These are phyloP conservation scores for Recurvomyces mirabilis DNA, from an alignment of 495 filamentous ascomycete species.

Conservation along the genomic window DNA sequence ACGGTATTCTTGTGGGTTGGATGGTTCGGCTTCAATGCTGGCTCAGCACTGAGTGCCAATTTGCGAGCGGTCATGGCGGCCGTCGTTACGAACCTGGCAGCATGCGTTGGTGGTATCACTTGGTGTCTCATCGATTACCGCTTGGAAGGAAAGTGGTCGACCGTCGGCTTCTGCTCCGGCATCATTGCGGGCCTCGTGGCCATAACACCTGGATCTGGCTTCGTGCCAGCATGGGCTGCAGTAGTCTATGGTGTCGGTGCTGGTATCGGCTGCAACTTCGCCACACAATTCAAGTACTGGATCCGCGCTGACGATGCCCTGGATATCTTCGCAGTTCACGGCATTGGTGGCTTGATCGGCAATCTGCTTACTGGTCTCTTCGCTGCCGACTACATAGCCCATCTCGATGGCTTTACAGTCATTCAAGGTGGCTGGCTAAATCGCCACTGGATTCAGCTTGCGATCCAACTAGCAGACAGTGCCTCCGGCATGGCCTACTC, in stretches of 20 bases:
- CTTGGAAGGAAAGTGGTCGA: conserved; percentile 90
- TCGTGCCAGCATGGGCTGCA: conserved; percentile 86
- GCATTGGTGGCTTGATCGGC: conserved; percentile 75
- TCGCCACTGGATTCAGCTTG: conserved; percentile 79
- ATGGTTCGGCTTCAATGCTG: conserved; percentile 98
- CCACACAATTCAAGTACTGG: conserved; percentile 90
- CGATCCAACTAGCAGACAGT: conserved; percentile 81
- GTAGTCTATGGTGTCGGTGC: conserved; percentile 80
- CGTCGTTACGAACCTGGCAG: conserved; percentile 61
- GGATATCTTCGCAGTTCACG: conserved; percentile 53
- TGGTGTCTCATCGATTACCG: conserved; percentile 95
- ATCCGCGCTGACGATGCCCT: conserved; percentile 67
- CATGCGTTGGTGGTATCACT: conserved; percentile 80
- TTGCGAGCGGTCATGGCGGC: conserved; percentile 72
- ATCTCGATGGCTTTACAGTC: conserved; percentile 61
- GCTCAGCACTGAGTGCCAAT: conserved; percentile 81
- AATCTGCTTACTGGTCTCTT: conserved; percentile 87
- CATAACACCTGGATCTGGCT: conserved; percentile 87
- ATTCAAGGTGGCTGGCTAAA: conserved; percentile 89
- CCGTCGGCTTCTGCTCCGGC: conserved; percentile 92
- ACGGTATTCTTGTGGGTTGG: conserved; percentile 99
- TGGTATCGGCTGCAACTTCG: conserved; percentile 81
- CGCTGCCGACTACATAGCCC: conserved; percentile 80
- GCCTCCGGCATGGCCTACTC: conserved; percentile 75
- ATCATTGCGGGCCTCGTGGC: conserved; percentile 85